phyloP scores from a whole-genome alignment of 257 asterid genomes.

The Jaltomata sinuosa region DNA sequence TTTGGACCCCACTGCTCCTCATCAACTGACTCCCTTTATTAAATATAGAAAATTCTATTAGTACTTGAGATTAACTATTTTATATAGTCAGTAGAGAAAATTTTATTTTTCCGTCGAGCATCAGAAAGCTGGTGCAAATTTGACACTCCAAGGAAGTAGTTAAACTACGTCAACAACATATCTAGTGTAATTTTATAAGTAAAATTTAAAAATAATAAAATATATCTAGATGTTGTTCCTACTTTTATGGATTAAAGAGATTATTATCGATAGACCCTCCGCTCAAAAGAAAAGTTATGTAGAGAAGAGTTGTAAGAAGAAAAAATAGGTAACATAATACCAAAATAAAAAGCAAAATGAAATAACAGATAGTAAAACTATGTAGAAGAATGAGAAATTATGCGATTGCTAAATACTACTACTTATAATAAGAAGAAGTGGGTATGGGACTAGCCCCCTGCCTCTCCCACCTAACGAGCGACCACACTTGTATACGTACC shows the following conservation, averaged over 20 bases:
- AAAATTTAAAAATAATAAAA: neutral
- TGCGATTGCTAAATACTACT: too few relatives aligned
- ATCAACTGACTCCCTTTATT: neutral
- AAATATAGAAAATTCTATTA: neutral
- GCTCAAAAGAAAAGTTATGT: too few relatives aligned
- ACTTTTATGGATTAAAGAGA: neutral
- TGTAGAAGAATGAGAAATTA: too few relatives aligned
- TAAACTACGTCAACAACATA: neutral
- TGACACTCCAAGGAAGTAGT: neutral
- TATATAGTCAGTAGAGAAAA: neutral
- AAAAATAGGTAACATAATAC: too few relatives aligned
- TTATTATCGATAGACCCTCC: too few relatives aligned
- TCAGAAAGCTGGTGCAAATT: neutral
- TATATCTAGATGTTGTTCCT: neutral
- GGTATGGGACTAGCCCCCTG: too few relatives aligned
- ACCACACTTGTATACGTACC: neutral
- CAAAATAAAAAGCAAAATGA: too few relatives aligned
- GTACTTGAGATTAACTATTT: neutral
- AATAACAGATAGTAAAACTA: neutral
- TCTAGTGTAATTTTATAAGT: neutral
- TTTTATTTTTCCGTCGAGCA: neutral
- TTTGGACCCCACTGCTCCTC: constrained; percentile 15
- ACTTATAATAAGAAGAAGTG: too few relatives aligned
- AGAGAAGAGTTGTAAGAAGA: too few relatives aligned
- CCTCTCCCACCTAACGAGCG: neutral